Evolutionary conservation across 768 basidiomycete genomes (phyloP).

Genomic region (Cantharellus cinnabarinus): DNA sequence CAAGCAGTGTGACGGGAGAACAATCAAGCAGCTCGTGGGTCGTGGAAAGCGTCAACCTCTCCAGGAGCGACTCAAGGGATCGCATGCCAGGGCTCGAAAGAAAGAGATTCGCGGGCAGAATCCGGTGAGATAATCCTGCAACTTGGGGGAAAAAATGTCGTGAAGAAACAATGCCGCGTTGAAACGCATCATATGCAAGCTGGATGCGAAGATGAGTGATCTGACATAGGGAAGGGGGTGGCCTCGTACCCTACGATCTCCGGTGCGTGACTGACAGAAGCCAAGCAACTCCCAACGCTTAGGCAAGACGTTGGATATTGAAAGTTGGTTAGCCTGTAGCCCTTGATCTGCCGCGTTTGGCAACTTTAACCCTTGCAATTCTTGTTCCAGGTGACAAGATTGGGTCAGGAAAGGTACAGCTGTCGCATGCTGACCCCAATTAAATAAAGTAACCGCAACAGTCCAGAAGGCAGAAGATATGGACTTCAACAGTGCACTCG

Average conservation of each 20-base stretch:
- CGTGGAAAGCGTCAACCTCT: too few species aligned
- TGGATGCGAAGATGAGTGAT: not conserved
- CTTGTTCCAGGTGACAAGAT: constrained; percentile 34
- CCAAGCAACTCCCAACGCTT: constrained; percentile 67
- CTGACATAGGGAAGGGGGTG: not conserved
- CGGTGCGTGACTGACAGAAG: constrained; percentile 56
- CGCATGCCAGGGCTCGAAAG: too few species aligned
- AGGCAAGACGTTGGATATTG: constrained; percentile 30
- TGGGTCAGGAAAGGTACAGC: constrained; percentile 47
- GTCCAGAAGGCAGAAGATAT: constrained; percentile 16
- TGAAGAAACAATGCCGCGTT: not conserved
- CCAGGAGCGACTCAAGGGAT: too few species aligned
- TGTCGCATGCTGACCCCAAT: constrained; percentile 35
- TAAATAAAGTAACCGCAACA: constrained; percentile 28
- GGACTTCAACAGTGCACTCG: constrained; percentile 7
- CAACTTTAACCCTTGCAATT: constrained; percentile 19
- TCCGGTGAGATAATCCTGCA: not conserved
- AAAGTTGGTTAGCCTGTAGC: not conserved
- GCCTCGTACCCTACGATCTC: constrained; percentile 42
- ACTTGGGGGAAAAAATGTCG: not conserved
- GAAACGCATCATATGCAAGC: not conserved
- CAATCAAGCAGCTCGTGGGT: too few species aligned
- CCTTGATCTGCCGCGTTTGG: not conserved
- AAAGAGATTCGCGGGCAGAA: not conserved
- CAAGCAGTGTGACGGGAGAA: too few species aligned